phyloP scores from a whole-genome alignment of 2,329 filamentous ascomycete species.

The Microdochium bolleyi region DNA sequence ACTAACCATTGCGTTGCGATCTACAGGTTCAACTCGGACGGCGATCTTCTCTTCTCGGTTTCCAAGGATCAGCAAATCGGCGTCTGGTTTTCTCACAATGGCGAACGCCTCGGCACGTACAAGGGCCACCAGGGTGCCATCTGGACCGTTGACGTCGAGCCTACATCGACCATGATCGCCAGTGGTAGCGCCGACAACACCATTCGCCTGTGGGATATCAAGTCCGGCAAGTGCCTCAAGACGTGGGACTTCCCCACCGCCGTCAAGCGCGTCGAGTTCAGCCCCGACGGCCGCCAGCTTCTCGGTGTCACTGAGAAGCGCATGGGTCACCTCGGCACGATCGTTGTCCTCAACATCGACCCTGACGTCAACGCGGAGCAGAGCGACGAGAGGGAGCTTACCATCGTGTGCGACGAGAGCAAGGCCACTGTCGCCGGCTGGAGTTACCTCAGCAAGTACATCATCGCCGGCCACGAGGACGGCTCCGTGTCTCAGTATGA shows the following conservation, averaged over 20 bases:
- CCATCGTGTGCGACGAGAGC: constrained; percentile 89
- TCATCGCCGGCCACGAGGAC: constrained; percentile 96
- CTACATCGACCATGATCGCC: constrained; percentile 83
- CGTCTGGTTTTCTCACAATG: constrained; percentile 96
- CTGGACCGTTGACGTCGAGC: constrained; percentile 97
- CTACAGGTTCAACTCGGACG: constrained; percentile 78
- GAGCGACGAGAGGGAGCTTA: constrained; percentile 71
- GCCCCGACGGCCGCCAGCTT: constrained; percentile 82
- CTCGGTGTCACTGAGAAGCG: constrained; percentile 97
- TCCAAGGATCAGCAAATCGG: constrained; percentile 96
- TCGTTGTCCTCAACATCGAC: constrained; percentile 85
- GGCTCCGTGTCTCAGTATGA: constrained; percentile 88
- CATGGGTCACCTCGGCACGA: constrained; percentile 91
- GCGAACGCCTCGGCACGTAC: constrained; percentile 94
- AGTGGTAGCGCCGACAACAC: constrained; percentile 98
- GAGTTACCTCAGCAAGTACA: constrained; percentile 91
- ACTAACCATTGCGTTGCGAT: not conserved
- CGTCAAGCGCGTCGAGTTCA: constrained; percentile 97
- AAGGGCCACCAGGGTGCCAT: constrained; percentile 94
- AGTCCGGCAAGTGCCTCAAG: constrained; percentile 88
- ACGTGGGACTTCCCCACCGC: constrained; percentile 96
- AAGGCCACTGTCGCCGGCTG: constrained; percentile 97
- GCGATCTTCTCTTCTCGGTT: constrained; percentile 92
- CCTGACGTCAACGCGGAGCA: constrained; percentile 78
- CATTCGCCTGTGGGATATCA: constrained; percentile 92